phyloP scores from a whole-genome alignment of 805 yeast genomes.

The Saturnispora galanensis region DNA sequence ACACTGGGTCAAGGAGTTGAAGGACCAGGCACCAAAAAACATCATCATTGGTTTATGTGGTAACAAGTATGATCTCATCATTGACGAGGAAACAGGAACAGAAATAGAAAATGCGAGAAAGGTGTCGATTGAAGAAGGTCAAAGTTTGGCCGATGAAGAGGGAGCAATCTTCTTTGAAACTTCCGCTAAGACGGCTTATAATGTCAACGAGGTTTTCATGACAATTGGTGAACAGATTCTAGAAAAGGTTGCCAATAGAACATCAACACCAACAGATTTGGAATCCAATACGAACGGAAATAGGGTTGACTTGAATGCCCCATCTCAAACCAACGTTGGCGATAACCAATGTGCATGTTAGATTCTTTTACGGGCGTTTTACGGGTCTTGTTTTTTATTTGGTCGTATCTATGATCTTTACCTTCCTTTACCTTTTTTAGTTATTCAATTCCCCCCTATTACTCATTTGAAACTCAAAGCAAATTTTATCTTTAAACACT shows the following conservation, averaged over 20 bases:
- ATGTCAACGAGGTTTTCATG: constrained; percentile 84
- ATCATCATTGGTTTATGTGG: constrained; percentile 92
- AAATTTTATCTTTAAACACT: no score
- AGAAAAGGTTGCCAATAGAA: constrained; percentile 17
- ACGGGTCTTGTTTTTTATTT: not conserved
- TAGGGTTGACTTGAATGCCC: constrained; percentile 31
- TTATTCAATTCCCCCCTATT: not conserved
- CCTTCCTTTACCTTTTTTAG: not conserved
- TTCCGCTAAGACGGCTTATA: constrained; percentile 81
- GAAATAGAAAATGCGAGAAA: constrained; percentile 52
- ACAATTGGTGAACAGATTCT: constrained; percentile 88
- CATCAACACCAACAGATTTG: constrained; percentile 1
- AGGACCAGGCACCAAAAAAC: constrained; percentile 88
- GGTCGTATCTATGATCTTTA: not conserved
- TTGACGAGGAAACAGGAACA: constrained; percentile 36
- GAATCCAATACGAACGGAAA: constrained; percentile 6
- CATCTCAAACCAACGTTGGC: constrained; percentile 13
- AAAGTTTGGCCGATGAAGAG: constrained; percentile 82
- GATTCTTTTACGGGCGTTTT: not conserved
- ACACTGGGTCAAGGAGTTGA: constrained; percentile 95
- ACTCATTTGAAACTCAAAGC: not conserved
- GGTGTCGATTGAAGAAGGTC: constrained; percentile 80
- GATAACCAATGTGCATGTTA: constrained; percentile 29
- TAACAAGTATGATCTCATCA: constrained; percentile 76
- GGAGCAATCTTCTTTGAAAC: constrained; percentile 87